Evolutionary conservation across 1,139 yeast species (phyloP), one percentile per base, ranked within the genome.

Genomic region (Casaregolazyma suthepensis): DNA sequence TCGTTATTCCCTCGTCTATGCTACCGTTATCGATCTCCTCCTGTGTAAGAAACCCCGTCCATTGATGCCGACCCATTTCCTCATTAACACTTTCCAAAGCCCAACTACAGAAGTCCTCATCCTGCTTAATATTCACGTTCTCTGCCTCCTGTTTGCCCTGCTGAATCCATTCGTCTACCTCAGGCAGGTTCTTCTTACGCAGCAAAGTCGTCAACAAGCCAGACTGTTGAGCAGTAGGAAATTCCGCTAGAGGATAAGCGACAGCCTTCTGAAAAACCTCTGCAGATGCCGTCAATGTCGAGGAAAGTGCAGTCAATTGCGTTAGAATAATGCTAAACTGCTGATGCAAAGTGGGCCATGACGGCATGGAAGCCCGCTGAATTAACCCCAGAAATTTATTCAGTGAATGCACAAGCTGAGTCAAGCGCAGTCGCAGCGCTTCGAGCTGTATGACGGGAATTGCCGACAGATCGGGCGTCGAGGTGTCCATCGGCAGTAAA

Each of bases 181-280:
- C 97, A 0, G 98, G 98, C 13, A 87, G 73, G 50, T 87, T 84
- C 66, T 91, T 91, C 67, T 90, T 93, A 55, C 98, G 77, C 57
- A 93, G 71, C 58, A 93, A 73, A 0, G 97, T 89, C 0, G 95
- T 86, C 53, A 91, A 73, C 49, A 91, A 74, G 1, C 88, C 88
- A 64, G 87, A 91, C 58, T 88, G 93, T 45, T 87, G 86, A 1
- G 88, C 79, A 0, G 95, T 81, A 2, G 97, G 97, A 66, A 91
- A 93, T 26, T 77, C 77, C 0, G 93, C 87, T 47, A 88, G 72
- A 1, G 98, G 98, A 64, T 82, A 91, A 2, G 83, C 91, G 50
- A 87, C 89, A 1, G 96, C 82, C 13, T 79, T 72, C 48, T 77
- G 77, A 23, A 93, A 72, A 0, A 79, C 67, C 7, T 80, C 85